Evolutionary conservation across 2,329 filamentous ascomycete species (phyloP), one percentile per base, ranked within the genome.

Genomic region (Talaromyces funiculosus): DNA sequence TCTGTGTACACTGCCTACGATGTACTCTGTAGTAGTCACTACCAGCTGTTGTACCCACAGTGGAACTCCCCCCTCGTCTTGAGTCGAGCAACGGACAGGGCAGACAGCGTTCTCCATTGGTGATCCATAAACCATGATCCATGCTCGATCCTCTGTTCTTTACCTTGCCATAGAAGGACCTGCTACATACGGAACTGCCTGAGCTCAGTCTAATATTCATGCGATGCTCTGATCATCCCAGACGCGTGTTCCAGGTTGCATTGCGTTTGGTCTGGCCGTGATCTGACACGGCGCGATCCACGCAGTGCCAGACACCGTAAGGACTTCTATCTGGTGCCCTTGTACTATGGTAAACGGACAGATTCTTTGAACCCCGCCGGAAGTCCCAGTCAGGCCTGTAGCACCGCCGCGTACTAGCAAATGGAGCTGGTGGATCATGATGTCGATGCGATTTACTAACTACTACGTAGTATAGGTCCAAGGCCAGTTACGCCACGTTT

Each of bases 81-180:
- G 47, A 51, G 47, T 51, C 47, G n/a, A 51, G 29, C 47, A 51
- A 9, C 47, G 16, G 47, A 33, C 47, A 51, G 47, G 47, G 29
- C 47, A 51, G 47, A 51, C 22, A 18, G 47, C 47, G 20, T 35
- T 54, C 31, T 54, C 51, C 33, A 54, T 54, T 54, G 51, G 51
- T 40, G 51, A 54, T 54, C 51, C 51, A 38, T 54, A 24, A 54
- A 54, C 33, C 51, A 54, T 54, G 51, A 54, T 54, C 51, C 51
- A 54, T 54, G 51, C 24, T 38, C 18, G 18, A 38, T 53, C 31
- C 31, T 24, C n/a, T 20, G 1, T n/a, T 47, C 8, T 14, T 20
- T 35, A 6, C 12, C 31, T 12, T 12, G 4, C 31, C 31, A 33
- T n/a, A n/a, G n/a, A n/a, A n/a, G n/a, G n/a, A n/a, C n/a, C 33